A percentile compares a stretch with the other conserved stretches of the same genome.
Evolutionary conservation across 768 basidiomycete species (phyloP).

Genomic region (Phanerochaete sordida): DNA sequence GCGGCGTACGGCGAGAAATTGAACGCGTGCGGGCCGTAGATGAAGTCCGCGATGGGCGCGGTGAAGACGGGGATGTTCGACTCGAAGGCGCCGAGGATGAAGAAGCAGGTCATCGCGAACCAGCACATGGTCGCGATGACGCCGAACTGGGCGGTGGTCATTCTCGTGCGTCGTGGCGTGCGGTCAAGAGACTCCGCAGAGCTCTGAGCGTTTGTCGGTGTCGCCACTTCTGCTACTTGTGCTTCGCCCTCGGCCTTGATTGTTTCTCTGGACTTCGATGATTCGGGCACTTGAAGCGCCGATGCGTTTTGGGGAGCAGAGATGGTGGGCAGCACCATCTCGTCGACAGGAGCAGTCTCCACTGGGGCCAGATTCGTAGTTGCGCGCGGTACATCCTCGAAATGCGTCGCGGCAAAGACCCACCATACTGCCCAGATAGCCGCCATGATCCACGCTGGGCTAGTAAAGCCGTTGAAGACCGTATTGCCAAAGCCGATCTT

Average conservation of each 20-base stretch:
- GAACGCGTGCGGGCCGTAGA: constrained; percentile 31
- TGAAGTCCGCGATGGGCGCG: constrained; percentile 8
- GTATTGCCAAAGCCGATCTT: constrained; percentile 53
- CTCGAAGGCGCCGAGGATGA: constrained; percentile 69
- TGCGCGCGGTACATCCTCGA: constrained; percentile 29
- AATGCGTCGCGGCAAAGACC: constrained; percentile 28
- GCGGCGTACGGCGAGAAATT: constrained; percentile 59
- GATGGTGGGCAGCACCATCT: constrained; percentile 10
- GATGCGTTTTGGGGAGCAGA: background rate
- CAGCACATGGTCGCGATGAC: constrained; percentile 64
- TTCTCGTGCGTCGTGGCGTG: background rate
- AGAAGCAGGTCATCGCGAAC: constrained; percentile 68
- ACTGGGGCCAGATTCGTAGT: background rate
- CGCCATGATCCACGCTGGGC: constrained; percentile 66
- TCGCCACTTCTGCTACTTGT: constrained; percentile 1
- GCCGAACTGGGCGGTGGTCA: constrained; percentile 39
- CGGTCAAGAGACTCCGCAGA: background rate
- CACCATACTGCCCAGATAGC: constrained; percentile 51
- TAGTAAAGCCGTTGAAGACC: constrained; percentile 66
- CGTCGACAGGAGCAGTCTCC: background rate
- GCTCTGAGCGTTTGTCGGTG: background rate
- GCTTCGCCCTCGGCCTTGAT: background rate
- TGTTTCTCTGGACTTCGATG: background rate
- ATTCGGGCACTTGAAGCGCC: background rate
- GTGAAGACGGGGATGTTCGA: constrained; percentile 64